Conservation (phyloP, 768 basidiomycete genomes). For the Russula compacta region DNA sequence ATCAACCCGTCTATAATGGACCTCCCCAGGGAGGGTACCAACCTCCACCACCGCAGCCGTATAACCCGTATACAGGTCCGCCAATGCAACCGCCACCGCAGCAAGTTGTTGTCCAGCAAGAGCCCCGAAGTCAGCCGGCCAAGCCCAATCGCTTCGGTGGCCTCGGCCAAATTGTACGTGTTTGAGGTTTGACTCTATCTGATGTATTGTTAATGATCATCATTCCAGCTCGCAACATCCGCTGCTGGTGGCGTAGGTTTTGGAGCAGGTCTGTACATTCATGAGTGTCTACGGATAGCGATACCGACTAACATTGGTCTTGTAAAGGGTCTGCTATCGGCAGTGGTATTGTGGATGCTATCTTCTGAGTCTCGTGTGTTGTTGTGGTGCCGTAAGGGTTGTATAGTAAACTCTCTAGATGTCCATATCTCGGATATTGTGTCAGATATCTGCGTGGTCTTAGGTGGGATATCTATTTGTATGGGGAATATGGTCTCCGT, state of each 20-base stretch:
- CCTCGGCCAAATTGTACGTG: conserved; percentile 11
- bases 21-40: conserved; percentile 20
- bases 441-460: neutral
- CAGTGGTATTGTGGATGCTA: conserved; percentile 39
- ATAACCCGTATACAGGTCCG: conserved; percentile 16
- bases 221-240: conserved; percentile 28
- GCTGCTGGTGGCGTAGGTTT: conserved; percentile 63
- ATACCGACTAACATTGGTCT: neutral
- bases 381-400: neutral
- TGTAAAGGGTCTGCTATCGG: conserved; percentile 42
- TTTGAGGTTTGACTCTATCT: neutral
- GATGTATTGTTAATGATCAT: neutral
- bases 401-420: neutral
- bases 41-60: conserved; percentile 20
- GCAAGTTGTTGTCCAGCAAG: conserved; percentile 20
- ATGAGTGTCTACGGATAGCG: neutral
- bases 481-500: no score
- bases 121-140: conserved; percentile 10
- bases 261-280: conserved; percentile 49
- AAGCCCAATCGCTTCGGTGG: conserved; percentile 15
- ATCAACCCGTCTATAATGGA: conserved; percentile 27
- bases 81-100: conserved; percentile 20
- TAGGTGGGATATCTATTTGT: no score
- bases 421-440: neutral
- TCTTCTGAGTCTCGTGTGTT: conserved; percentile 30